Evolutionary conservation across 2,329 filamentous ascomycete genomes (phyloP), one percentile per base, ranked within the genome.

Genomic region (Endoconidiophora laricicola): DNA sequence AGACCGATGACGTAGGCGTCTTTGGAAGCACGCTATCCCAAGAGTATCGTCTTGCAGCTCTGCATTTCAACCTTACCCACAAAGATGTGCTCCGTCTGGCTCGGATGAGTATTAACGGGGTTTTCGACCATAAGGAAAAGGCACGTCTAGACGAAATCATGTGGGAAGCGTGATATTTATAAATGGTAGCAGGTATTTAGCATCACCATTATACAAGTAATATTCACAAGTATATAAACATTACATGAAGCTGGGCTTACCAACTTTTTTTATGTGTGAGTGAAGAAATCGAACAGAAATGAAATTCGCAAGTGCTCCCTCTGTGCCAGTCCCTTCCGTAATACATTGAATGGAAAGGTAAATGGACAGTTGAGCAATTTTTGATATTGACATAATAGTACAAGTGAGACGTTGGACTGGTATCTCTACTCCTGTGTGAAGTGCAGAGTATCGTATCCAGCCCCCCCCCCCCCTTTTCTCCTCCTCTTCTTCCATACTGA

Each of bases 1-100:
- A 87, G 82, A 91, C 85, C 1, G 86, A 91, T 60, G 84, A 91
- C 58, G 81, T 90, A 7, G 86, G 84, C 2, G 77, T 91, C 20
- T 91, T 91, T 58, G 80, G 79, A 46, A 88, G 82, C 58, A 70
- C 76, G 0, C 63, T 88, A 3, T 87, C 83, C 0, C 79, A 86
- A 56, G 86, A 93, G 61, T 90, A 88, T 62, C 66, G 70, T 6
- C 72, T 91, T 2, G 81, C 83, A 3, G 78, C 81, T 1, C 63
- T 79, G 56, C 78, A 88, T 59, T 91, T 91, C 58, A 60, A 63
- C 0, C 68, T 91, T 5, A 60, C 58, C 10, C 61, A 60, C 2
- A 52, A 58, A 4, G 66, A 71, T 14, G 65, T 74, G 1, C 67
- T 76, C 50, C 60, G 61, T 0, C 62, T 90, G 18, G 77, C 75